Conservation (phyloP, 805 yeast genomes). For the Jamesozyma hellenica region DNA sequence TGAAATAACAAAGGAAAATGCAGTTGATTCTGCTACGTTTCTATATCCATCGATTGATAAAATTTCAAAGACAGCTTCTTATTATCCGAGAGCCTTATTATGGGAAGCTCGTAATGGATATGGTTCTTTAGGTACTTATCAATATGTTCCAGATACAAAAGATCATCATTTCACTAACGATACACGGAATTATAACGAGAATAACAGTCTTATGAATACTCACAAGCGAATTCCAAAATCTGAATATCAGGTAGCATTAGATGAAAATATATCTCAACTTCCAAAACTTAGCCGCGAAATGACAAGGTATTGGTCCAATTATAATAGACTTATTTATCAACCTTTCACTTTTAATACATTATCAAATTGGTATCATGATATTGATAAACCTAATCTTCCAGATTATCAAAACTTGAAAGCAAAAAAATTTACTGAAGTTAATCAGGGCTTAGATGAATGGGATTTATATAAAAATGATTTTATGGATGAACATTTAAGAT, state of each 20-base stretch:
- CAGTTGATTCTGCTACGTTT: constrained; percentile 37
- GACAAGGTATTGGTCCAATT: constrained; percentile 73
- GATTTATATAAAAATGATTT: constrained; percentile 36
- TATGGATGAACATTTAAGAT: constrained; percentile 50
- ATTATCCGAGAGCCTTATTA: constrained; percentile 70
- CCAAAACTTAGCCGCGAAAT: constrained; percentile 32
- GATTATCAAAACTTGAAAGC: constrained; percentile 19
- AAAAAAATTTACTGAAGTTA: constrained; percentile 35
- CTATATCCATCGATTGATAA: constrained; percentile 34
- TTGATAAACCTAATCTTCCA: constrained; percentile 20
- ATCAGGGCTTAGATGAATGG: constrained; percentile 56
- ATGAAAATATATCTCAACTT: constrained; percentile 30
- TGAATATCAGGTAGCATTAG: constrained; percentile 56
- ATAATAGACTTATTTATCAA: constrained; percentile 52
- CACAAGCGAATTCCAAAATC: constrained; percentile 37
- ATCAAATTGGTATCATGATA: constrained; percentile 45
- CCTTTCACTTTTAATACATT: constrained; percentile 50
- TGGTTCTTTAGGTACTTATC: constrained; percentile 54
- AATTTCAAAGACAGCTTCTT: constrained; percentile 41
- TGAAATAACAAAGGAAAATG: constrained; percentile 14
- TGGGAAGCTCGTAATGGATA: constrained; percentile 74
- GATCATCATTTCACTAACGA: constrained; percentile 15
- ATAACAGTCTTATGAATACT: constrained; percentile 22
- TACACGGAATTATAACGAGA: constrained; percentile 2
- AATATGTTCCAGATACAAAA: constrained; percentile 31